Base-by-base conservation (phyloP, 1,284 basidiomycete species). In the Papiliotrema fonsecae region DNA sequence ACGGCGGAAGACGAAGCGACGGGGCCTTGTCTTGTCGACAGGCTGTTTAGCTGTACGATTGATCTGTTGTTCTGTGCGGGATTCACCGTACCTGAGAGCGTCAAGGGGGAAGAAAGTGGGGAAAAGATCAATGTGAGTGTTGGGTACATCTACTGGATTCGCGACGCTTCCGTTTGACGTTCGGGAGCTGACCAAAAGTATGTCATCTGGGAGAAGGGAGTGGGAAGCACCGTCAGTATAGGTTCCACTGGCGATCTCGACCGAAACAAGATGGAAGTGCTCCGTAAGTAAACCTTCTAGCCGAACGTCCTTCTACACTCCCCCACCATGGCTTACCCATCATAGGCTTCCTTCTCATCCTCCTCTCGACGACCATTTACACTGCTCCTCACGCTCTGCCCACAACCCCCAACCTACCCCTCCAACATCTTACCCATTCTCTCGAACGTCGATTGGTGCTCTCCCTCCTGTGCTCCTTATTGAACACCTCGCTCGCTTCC, bases 31-130 rank as follows among this genome's bases (percentile, higher is more conserved):
- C 73, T 92, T 1, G 86, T 83, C 1, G 88, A 92, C 64, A 79
- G 81, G 53, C 74, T 94, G 24, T 86, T 93, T 60, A 81, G 79
- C 58, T 83, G 83, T 54, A 75, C 88, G 6, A 80, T 90, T 52
- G 90, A 94, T 66, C 76, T 94, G 25, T 72, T 93, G 32, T 96
- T 93, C 71, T 90, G 88, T 64, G 92, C 88, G 60, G 89, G 88
- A 11, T 93, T 94, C 66, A 93, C 88, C 1, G 76, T 94, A 14
- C 87, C 90, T 6, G 80, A 81, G 28, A 84, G 81, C 64, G 78
- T 88, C 32, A 83, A 86, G 62, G 81, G 66, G 11, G 47, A 84
- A 34, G 85, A 87, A 64, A 82, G 84, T 57, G 57, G 60, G 10
- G 61, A 90, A 67, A 90, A 92, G 73, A 86, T 94, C 51, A 87